phyloP scores from a whole-genome alignment of 2,329 filamentous ascomycete genomes.

The Beauveria sp. region DNA sequence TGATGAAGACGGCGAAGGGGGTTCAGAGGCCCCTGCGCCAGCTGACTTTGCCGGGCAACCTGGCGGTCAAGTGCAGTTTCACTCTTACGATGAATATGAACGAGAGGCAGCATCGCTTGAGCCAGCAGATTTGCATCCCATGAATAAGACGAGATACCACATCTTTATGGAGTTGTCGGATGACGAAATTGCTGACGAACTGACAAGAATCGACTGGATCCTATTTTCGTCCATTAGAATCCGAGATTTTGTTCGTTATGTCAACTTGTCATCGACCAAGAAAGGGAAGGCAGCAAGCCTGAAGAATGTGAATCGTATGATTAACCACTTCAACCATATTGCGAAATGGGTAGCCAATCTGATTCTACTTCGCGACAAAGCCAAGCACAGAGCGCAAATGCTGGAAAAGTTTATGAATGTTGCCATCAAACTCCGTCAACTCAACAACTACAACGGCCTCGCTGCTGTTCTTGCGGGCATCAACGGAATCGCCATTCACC shows the following conservation, averaged over 20 bases:
- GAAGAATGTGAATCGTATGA: conserved; percentile 88
- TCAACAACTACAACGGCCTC: conserved; percentile 96
- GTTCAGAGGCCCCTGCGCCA: conserved; percentile 29
- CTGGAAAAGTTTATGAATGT: conserved; percentile 95
- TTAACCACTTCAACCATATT: conserved; percentile 82
- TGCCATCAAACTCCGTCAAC: conserved; percentile 72
- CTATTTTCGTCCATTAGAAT: conserved; percentile 95
- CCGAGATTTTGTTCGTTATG: conserved; percentile 86
- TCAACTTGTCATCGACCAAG: conserved; percentile 64
- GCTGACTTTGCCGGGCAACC: conserved; percentile 33
- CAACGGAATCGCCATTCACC: conserved; percentile 78
- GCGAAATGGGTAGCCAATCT: conserved; percentile 78
- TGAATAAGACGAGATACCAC: conserved; percentile 84
- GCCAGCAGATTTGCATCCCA: conserved; percentile 58
- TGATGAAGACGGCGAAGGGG: conserved; percentile 37
- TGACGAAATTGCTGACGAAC: conserved; percentile 79
- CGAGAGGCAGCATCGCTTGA: conserved; percentile 66
- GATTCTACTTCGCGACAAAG: conserved; percentile 85
- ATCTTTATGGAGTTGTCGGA: conserved; percentile 81
- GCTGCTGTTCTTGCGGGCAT: conserved; percentile 92
- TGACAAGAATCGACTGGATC: conserved; percentile 95
- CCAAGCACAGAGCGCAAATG: conserved; percentile 86
- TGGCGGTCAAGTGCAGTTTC: conserved; percentile 47
- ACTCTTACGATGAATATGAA: conserved; percentile 72
- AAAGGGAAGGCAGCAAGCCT: conserved; percentile 71